Evolutionary conservation across 768 basidiomycete species (phyloP).

Genomic region (Rhizopogon roseolus): DNA sequence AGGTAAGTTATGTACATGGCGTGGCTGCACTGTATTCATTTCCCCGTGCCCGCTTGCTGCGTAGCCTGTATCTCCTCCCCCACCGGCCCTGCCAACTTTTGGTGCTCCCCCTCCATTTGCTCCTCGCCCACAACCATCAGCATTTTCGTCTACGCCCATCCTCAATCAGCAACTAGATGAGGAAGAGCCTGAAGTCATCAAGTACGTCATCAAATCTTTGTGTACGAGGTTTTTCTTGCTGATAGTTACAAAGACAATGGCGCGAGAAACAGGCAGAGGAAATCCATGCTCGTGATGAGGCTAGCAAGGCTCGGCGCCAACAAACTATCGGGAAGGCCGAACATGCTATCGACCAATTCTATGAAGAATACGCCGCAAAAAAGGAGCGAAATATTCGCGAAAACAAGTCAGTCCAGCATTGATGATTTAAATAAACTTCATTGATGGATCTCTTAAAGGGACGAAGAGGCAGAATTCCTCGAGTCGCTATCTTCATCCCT

Average conservation of each 20-base stretch:
- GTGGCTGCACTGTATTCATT: slow-evolving; percentile 13
- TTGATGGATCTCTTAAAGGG: slow-evolving; percentile 43
- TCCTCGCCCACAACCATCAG: slow-evolving; percentile 71
- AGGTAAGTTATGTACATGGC: slow-evolving; percentile 24
- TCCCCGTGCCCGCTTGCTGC: slow-evolving; percentile 9
- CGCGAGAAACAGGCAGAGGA: slow-evolving; percentile 81
- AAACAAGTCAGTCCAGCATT: slow-evolving; percentile 68
- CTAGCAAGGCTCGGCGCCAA: slow-evolving; percentile 68
- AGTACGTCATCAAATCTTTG: slow-evolving; percentile 35
- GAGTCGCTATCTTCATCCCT: slow-evolving; percentile 68
- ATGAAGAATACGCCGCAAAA: slow-evolving; percentile 81
- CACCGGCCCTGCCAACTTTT: slow-evolving; percentile 34
- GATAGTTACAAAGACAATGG: slow-evolving; percentile 62
- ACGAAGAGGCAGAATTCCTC: slow-evolving; percentile 81
- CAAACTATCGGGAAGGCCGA: slow-evolving; percentile 85
- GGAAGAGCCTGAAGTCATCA: slow-evolving; percentile 85
- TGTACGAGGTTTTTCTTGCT: background rate
- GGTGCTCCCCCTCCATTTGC: slow-evolving; percentile 57
- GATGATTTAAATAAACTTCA: background rate
- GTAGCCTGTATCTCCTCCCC: slow-evolving; percentile 30
- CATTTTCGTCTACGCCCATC: slow-evolving; percentile 69
- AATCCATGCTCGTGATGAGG: slow-evolving; percentile 79
- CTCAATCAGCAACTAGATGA: slow-evolving; percentile 62
- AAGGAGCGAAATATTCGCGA: slow-evolving; percentile 89
- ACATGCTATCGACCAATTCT: slow-evolving; percentile 84